phyloP scores from a whole-genome alignment of 169 alveolate genomes.

The Babesia bovis region DNA sequence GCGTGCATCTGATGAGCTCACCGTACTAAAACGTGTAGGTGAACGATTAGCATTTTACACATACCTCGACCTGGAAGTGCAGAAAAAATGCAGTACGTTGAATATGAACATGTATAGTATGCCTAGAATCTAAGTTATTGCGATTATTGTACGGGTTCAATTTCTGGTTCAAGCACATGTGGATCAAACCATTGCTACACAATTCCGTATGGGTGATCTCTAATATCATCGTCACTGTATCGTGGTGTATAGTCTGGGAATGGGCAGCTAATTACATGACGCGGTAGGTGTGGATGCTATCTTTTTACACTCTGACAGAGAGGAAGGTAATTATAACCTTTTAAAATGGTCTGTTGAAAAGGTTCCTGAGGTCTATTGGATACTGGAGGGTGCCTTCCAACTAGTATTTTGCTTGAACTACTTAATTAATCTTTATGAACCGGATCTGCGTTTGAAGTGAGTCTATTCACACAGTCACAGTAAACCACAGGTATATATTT shows the following conservation, averaged over 20 bases:
- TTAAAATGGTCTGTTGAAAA: constrained; percentile 70
- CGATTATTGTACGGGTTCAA: constrained; percentile 16
- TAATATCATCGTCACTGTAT: constrained; percentile 65
- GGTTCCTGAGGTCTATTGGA: constrained; percentile 70
- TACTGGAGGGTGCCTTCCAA: constrained; percentile 74
- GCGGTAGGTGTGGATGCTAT: constrained; percentile 16
- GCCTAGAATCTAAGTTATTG: constrained; percentile 5
- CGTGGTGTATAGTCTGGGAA: constrained; percentile 78
- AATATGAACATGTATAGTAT: neutral
- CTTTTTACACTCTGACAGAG: constrained; percentile 15
- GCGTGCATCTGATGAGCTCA: neutral
- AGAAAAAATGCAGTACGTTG: constrained; percentile 6
- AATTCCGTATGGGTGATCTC: constrained; percentile 72
- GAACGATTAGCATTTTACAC: constrained; percentile 17
- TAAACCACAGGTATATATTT: constrained; percentile 48
- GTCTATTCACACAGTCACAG: neutral
- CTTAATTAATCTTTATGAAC: constrained; percentile 65
- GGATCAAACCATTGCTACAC: constrained; percentile 38
- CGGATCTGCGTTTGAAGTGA: constrained; percentile 53
- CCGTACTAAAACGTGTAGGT: neutral
- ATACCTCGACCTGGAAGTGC: constrained; percentile 18
- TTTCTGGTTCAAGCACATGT: constrained; percentile 46
- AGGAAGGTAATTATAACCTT: constrained; percentile 65
- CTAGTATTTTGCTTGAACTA: constrained; percentile 69
- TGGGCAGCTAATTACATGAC: constrained; percentile 79